A percentile compares a stretch with the other conserved stretches of the same genome.
These are phyloP conservation scores for Scalesia atractyloides DNA, from an alignment of 129 eudicot species.

Conservation along the genomic window DNA sequence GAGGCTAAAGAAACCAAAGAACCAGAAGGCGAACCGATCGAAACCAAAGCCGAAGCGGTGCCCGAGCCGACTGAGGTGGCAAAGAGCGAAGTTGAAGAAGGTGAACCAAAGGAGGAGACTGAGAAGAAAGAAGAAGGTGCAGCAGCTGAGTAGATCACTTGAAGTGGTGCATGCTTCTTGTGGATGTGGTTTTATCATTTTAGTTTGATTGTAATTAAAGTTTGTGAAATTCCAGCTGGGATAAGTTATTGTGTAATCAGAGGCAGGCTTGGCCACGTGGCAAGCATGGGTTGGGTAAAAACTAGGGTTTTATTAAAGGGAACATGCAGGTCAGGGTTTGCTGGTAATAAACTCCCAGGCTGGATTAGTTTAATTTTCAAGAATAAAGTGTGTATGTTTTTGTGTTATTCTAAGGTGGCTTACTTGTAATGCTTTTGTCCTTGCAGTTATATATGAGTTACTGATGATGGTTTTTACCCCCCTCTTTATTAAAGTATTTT, in stretches of 20 bases:
- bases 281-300: conserved; percentile 37
- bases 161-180: conserved; percentile 8
- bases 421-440: conserved; percentile 11
- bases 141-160: conserved; percentile 16
- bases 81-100: conserved; percentile 17
- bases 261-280: conserved; percentile 36
- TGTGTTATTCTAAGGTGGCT: conserved; percentile 25
- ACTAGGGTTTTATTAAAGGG: conserved; percentile 6
- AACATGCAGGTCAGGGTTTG: conserved; percentile 22
- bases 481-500: not conserved
- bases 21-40: conserved; percentile 2
- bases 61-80: conserved; percentile 4
- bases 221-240: conserved; percentile 32
- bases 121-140: conserved; percentile 27
- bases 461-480: not conserved
- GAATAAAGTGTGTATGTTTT: conserved; percentile 32
- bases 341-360: conserved; percentile 30
- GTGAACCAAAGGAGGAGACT: conserved; percentile 24
- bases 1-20: conserved; percentile 29
- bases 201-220: conserved; percentile 30
- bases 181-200: conserved; percentile 7
- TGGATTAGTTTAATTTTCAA: conserved; percentile 19
- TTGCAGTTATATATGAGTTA: conserved; percentile 18
- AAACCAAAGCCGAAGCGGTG: not conserved
- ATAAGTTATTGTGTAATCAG: conserved; percentile 30